A percentile compares a stretch with the other conserved stretches of the same genome.
Conservation (phyloP, 1,139 yeast genomes). For the Meyerozyma sp. region DNA sequence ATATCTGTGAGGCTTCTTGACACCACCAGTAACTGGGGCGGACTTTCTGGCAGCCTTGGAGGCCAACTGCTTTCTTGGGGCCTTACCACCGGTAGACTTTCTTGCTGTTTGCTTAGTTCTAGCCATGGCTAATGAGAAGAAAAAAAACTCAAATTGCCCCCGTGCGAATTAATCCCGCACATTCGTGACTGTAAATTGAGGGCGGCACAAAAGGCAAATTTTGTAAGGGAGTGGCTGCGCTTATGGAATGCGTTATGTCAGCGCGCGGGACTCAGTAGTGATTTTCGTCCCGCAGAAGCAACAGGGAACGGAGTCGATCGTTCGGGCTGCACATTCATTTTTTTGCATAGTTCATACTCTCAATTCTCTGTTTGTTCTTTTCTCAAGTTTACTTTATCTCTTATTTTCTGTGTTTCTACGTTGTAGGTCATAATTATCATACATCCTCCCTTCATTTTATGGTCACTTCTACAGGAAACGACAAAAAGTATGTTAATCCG, state of each 20-base stretch:
- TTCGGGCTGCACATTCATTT: no score
- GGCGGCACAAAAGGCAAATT: not conserved
- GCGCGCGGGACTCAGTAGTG: not conserved
- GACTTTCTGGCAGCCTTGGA: conserved; percentile 51
- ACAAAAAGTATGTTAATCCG: no score
- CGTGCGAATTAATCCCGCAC: conserved; percentile 1
- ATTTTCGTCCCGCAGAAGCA: no score
- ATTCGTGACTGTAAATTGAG: not conserved
- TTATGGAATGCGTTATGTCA: not conserved
- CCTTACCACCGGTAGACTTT: conserved; percentile 52
- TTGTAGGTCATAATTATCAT: no score
- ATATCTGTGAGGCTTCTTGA: conserved; percentile 51
- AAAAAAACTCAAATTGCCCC: conserved; percentile 6
- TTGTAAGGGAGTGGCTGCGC: not conserved
- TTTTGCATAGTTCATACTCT: no score
- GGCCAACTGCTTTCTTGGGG: conserved; percentile 51
- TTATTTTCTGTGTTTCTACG: no score
- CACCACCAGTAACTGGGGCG: conserved; percentile 50
- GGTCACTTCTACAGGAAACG: no score
- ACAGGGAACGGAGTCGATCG: no score
- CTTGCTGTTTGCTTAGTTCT: conserved; percentile 53
- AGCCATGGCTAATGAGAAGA: conserved; percentile 26
- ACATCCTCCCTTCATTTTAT: no score
- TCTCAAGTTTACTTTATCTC: no score
- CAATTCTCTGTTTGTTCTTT: no score